A percentile compares a stretch with the other conserved stretches of the same genome.
These are phyloP conservation scores for Ophiosphaerella herpotricha DNA, from an alignment of 2,329 filamentous ascomycete species.

Conservation along the genomic window DNA sequence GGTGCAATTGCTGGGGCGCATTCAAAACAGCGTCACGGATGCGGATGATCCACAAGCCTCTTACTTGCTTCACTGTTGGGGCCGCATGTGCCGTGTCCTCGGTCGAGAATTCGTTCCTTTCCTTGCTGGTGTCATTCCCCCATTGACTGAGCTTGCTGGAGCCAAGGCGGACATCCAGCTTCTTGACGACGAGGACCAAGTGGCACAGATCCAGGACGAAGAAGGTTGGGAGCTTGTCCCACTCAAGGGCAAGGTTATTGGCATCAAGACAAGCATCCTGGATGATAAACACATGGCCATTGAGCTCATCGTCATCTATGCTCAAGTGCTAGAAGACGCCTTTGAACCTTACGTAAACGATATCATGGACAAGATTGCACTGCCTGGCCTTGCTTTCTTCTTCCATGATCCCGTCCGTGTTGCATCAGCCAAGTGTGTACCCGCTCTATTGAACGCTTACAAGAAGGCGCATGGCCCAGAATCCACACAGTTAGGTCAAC, in stretches of 20 bases:
- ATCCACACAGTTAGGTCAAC: slow-evolving; percentile 75
- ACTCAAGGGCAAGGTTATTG: slow-evolving; percentile 96
- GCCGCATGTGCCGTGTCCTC: slow-evolving; percentile 95
- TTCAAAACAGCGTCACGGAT: slow-evolving; percentile 81
- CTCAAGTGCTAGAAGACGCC: slow-evolving; percentile 87
- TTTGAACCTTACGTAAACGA: slow-evolving; percentile 92
- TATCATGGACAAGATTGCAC: slow-evolving; percentile 94
- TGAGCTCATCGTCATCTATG: slow-evolving; percentile 95
- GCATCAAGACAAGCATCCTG: slow-evolving; percentile 93
- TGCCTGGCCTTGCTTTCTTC: slow-evolving; percentile 95
- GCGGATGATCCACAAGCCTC: slow-evolving; percentile 94
- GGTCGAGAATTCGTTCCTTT: slow-evolving; percentile 90
- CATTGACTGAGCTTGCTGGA: slow-evolving; percentile 84
- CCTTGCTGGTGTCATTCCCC: slow-evolving; percentile 90
- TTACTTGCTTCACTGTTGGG: slow-evolving; percentile 98
- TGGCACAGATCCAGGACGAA: slow-evolving; percentile 89
- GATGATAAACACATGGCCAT: slow-evolving; percentile 99
- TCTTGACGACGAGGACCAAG: slow-evolving; percentile 91
- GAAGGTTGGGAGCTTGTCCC: slow-evolving; percentile 98
- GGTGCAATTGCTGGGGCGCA: slow-evolving; percentile 83
- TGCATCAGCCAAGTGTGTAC: slow-evolving; percentile 91
- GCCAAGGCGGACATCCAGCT: slow-evolving; percentile 98
- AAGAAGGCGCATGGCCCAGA: slow-evolving; percentile 86
- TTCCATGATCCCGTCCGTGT: slow-evolving; percentile 98
- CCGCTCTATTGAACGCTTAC: slow-evolving; percentile 89